These are phyloP conservation scores for Basipetospora chlamydospora DNA, from an alignment of 2,329 filamentous ascomycete genomes.

Conservation along the genomic window DNA sequence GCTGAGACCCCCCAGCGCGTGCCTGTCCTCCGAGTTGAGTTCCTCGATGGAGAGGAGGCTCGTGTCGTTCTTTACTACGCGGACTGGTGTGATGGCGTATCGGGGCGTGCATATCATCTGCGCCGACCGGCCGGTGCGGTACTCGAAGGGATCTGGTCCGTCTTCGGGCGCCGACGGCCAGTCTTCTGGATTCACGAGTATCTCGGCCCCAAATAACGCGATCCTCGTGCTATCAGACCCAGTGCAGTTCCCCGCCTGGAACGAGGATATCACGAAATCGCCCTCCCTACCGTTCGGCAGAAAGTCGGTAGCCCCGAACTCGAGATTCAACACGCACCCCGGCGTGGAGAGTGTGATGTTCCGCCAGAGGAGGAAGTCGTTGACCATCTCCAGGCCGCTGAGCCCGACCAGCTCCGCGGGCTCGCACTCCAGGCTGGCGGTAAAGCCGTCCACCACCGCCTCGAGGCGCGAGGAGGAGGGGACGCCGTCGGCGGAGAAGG, in stretches of 20 bases:
- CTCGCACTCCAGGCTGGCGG: constrained; percentile 17
- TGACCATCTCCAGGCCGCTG: constrained; percentile 11
- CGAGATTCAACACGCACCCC: constrained; percentile 6
- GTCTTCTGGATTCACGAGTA: not conserved
- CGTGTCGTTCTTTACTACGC: constrained; percentile 12
- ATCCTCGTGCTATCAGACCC: constrained; percentile 13
- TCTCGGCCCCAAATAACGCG: constrained; percentile 9
- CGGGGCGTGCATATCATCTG: constrained; percentile 15
- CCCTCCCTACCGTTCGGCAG: not conserved
- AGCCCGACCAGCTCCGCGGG: constrained; percentile 12
- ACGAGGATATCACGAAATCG: constrained; percentile 9
- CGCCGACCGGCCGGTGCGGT: constrained; percentile 12
- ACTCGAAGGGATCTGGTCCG: constrained; percentile 8
- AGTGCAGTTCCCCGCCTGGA: constrained; percentile 12
- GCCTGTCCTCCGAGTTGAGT: not conserved
- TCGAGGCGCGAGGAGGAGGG: constrained; percentile 12
- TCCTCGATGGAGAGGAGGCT: constrained; percentile 10
- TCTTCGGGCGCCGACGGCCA: constrained; percentile 6
- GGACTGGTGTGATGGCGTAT: constrained; percentile 12
- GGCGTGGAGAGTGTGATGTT: constrained; percentile 16
- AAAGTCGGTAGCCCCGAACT: not conserved
- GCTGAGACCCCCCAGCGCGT: constrained; percentile 9
- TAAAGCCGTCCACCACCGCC: constrained; percentile 21
- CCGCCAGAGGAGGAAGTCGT: constrained; percentile 10
- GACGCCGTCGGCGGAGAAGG: constrained; percentile 14